phyloP scores from a whole-genome alignment of 1,284 basidiomycete genomes.

The Psilocybe mexicana region DNA sequence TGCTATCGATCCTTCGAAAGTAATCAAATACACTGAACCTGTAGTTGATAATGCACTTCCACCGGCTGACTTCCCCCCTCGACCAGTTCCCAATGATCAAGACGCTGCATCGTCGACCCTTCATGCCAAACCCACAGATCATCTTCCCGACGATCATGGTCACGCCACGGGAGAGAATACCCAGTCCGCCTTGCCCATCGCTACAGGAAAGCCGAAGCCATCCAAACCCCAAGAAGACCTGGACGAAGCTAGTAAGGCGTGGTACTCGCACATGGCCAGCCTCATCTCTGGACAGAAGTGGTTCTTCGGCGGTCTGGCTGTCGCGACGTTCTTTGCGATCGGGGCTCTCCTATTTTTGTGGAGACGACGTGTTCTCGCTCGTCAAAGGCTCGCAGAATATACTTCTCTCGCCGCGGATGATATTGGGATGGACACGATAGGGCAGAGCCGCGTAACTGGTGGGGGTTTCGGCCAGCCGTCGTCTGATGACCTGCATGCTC shows the following conservation, averaged over 20 bases:
- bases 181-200: slow-evolving; percentile 55
- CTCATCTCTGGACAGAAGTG: slow-evolving; percentile 76
- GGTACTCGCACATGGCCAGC: slow-evolving; percentile 53
- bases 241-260: slow-evolving; percentile 58
- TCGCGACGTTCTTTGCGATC: slow-evolving; percentile 56
- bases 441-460: slow-evolving; percentile 26
- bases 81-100: slow-evolving; percentile 32
- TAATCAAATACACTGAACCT: slow-evolving; percentile 67
- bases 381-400: slow-evolving; percentile 57
- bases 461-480: slow-evolving; percentile 66
- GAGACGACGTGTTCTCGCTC: slow-evolving; percentile 49
- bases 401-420: slow-evolving; percentile 66
- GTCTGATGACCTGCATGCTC: slow-evolving; percentile 17
- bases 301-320: slow-evolving; percentile 79
- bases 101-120: slow-evolving; percentile 55
- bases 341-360: slow-evolving; percentile 66
- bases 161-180: slow-evolving; percentile 67
- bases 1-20: slow-evolving; percentile 69
- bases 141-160: slow-evolving; percentile 85
- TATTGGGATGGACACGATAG: slow-evolving; percentile 69
- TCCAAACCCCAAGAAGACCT: slow-evolving; percentile 41
- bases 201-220: slow-evolving; percentile 34
- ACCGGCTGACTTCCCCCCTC: slow-evolving; percentile 35
- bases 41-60: slow-evolving; percentile 57
- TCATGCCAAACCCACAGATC: slow-evolving; percentile 83